Conservation (phyloP, 2,329 filamentous ascomycete species). For the Colletotrichum godetiae region DNA sequence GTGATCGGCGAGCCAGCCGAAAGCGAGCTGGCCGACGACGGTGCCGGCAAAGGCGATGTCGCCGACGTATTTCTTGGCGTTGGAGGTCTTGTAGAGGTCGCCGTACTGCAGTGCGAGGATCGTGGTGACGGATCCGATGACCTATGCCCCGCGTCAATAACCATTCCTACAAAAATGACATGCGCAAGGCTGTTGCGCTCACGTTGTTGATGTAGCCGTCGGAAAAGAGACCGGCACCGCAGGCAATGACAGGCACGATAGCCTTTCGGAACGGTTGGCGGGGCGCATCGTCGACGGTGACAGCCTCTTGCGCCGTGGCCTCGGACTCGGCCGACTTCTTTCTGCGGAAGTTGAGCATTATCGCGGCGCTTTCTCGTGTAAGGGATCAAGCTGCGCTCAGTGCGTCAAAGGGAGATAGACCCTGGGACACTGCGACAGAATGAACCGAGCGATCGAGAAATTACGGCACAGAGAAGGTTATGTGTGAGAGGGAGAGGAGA, state of each 20-base stretch:
- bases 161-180: background rate
- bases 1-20: conserved; percentile 84
- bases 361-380: background rate
- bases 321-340: conserved; percentile 22
- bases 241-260: conserved; percentile 80
- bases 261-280: conserved; percentile 26
- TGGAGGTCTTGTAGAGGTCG: conserved; percentile 73
- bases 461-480: background rate
- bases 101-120: conserved; percentile 78
- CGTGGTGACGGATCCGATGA: conserved; percentile 89
- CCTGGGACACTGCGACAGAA: background rate
- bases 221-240: conserved; percentile 89
- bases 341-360: conserved; percentile 14
- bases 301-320: background rate
- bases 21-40: conserved; percentile 82
- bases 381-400: background rate
- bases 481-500: background rate
- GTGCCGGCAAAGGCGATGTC: conserved; percentile 90
- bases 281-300: background rate
- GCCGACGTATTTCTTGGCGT: conserved; percentile 78
- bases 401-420: background rate
- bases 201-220: conserved; percentile 94
- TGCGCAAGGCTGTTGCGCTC: conserved; percentile 37
- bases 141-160: conserved; percentile 55
- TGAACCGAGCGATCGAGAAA: too few species aligned